Evolutionary conservation across 495 filamentous ascomycete species (phyloP).

Genomic region (Tuber borchii): DNA sequence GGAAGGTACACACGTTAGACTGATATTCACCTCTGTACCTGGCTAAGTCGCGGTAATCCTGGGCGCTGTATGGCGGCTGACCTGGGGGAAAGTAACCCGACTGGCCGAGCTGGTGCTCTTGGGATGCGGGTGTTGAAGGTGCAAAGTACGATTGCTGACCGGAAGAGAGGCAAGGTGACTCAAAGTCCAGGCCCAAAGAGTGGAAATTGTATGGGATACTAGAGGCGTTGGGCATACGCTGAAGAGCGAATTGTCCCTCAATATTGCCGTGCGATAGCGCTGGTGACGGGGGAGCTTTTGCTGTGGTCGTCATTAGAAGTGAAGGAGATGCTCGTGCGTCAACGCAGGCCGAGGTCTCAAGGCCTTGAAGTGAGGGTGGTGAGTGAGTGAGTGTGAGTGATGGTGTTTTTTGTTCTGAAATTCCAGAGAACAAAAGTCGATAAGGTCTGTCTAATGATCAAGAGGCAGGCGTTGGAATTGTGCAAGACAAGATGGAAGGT

Average conservation of each 20-base stretch:
- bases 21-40: constrained; percentile 25
- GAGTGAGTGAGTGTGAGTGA: background rate
- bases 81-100: background rate
- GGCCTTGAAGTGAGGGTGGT: background rate
- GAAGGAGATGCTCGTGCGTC: background rate
- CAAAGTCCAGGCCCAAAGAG: background rate
- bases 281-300: constrained; percentile 20
- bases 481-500: constrained; percentile 18
- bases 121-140: background rate
- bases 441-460: background rate
- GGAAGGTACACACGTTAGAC: constrained; percentile 32
- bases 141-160: constrained; percentile 7
- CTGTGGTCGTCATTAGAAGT: constrained; percentile 29
- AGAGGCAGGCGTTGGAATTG: constrained; percentile 10
- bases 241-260: constrained; percentile 9
- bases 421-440: background rate
- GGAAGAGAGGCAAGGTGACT: constrained; percentile 8
- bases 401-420: background rate
- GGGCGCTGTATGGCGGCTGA: constrained; percentile 4
- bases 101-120: constrained; percentile 5
- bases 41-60: constrained; percentile 7
- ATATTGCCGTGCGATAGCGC: constrained; percentile 19
- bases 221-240: background rate
- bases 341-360: constrained; percentile 1
- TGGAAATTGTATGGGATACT: constrained; percentile 9